Conservation (phyloP, 768 basidiomycete genomes). For the Russula sp. region DNA sequence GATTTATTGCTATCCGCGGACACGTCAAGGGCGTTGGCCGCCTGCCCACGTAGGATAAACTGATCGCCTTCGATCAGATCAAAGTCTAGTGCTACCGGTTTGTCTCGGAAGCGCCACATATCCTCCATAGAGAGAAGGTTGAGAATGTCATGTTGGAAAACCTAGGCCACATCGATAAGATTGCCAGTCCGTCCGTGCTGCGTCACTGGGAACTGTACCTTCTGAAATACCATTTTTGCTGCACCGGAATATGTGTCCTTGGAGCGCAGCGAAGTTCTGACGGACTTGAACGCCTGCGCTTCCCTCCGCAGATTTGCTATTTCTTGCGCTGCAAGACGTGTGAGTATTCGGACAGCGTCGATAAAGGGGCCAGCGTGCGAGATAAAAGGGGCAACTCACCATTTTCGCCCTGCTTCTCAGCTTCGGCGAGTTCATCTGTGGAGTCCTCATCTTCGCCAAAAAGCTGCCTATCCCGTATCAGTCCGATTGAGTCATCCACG, state of each 20-base stretch:
- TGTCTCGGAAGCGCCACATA: constrained; percentile 93
- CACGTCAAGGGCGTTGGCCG: constrained; percentile 5
- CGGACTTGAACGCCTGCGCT: constrained; percentile 79
- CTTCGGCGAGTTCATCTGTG: constrained; percentile 78
- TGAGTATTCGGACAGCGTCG: neutral
- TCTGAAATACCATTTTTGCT: constrained; percentile 72
- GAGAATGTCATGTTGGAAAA: constrained; percentile 81
- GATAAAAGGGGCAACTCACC: constrained; percentile 39
- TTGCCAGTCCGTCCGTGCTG: too few species aligned
- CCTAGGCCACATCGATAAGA: constrained; percentile 39
- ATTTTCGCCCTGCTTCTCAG: constrained; percentile 90
- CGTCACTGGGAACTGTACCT: constrained; percentile 43
- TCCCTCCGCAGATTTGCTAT: constrained; percentile 87
- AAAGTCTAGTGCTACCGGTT: constrained; percentile 79
- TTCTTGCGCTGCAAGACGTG: constrained; percentile 62
- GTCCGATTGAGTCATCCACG: neutral
- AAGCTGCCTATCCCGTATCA: constrained; percentile 55
- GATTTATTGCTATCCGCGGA: constrained; percentile 28
- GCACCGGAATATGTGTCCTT: constrained; percentile 38
- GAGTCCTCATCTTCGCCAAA: constrained; percentile 93
- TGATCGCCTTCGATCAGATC: constrained; percentile 62
- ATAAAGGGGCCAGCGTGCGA: neutral
- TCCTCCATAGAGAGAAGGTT: constrained; percentile 90
- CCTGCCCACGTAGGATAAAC: constrained; percentile 40
- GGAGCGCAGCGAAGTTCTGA: constrained; percentile 62